Evolutionary conservation across 495 filamentous ascomycete species (phyloP).

Genomic region (Letharia lupina): DNA sequence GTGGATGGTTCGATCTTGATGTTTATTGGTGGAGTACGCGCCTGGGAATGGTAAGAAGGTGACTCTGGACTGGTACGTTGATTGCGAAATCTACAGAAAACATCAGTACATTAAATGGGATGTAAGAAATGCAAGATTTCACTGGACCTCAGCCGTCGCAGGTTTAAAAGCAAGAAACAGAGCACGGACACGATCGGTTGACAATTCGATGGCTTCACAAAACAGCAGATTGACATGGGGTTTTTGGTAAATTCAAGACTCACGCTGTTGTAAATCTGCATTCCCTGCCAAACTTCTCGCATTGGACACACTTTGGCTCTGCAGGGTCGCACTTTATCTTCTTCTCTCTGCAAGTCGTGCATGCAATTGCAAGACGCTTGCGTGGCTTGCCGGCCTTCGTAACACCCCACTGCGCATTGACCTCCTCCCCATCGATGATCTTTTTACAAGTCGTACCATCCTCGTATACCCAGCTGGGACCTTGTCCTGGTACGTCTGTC

Average conservation of each 20-base stretch:
- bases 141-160: background rate
- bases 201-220: background rate
- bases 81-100: conserved; percentile 18
- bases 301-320: conserved; percentile 76
- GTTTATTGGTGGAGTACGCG: conserved; percentile 19
- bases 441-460: conserved; percentile 78
- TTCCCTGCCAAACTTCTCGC: conserved; percentile 75
- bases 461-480: conserved; percentile 78
- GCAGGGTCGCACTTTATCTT: conserved; percentile 95
- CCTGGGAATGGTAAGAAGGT: conserved; percentile 25
- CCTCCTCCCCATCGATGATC: conserved; percentile 71
- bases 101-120: conserved; percentile 13
- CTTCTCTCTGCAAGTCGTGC: conserved; percentile 86
- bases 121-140: background rate
- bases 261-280: conserved; percentile 87
- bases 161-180: background rate
- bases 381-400: conserved; percentile 89
- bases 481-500: conserved; percentile 59
- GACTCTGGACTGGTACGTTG: conserved; percentile 17
- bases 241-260: conserved; percentile 33
- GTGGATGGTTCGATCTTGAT: conserved; percentile 24
- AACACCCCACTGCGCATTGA: conserved; percentile 87
- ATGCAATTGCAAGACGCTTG: conserved; percentile 82
- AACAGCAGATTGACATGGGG: background rate
- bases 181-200: background rate